Evolutionary conservation across 164 flowering plant species (phyloP), one percentile per base, ranked within the genome.

Genomic region (Echeveria elegans): DNA sequence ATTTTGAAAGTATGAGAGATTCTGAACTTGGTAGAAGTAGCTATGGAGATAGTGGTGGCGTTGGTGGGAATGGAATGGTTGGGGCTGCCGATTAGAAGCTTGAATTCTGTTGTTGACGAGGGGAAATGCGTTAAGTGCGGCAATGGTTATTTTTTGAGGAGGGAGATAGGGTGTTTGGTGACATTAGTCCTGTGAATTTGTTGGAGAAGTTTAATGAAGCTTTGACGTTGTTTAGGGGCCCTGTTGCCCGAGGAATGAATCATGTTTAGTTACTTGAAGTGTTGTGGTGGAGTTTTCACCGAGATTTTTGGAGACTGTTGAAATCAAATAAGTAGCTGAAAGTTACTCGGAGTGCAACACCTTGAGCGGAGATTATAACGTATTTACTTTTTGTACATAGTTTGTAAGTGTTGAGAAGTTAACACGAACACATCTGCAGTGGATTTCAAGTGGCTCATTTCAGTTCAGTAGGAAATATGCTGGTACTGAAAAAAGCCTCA

Each of bases 71-170:
- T 26, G 40, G 72, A 66, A 32, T 78, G 84, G 0, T 65, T 83
- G 71, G 79, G 78, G 18, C 75, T 83, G 74, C 86, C 87, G 0
- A 66, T 40, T 2, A 4, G 15, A 40, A 40, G 11, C 45, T 40
- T 40, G 45, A 40, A 40, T 9, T 83, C 84, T 19, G 72, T 59
- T 52, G 45, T 47, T 34, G 52, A 34, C 24, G 76, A 64, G 1
- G 43, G 53, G 5, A 71, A 62, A 31, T 63, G 24, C 61, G 31
- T 37, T 62, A 76, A 73, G 47, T 50, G 71, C 15, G 32, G 56
- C 47, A 64, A 43, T 29, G 73, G 74, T 40, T 71, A 70, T 56
- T 76, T 74, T 30, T 6, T 48, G 62, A 63, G 5, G 31, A 40
- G 41, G 26, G 47, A 34, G 63, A 64, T 12, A 31, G 23, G 68